phyloP scores from a whole-genome alignment of 2,329 filamentous ascomycete genomes.

The Fusarium neocosmosporiellum region DNA sequence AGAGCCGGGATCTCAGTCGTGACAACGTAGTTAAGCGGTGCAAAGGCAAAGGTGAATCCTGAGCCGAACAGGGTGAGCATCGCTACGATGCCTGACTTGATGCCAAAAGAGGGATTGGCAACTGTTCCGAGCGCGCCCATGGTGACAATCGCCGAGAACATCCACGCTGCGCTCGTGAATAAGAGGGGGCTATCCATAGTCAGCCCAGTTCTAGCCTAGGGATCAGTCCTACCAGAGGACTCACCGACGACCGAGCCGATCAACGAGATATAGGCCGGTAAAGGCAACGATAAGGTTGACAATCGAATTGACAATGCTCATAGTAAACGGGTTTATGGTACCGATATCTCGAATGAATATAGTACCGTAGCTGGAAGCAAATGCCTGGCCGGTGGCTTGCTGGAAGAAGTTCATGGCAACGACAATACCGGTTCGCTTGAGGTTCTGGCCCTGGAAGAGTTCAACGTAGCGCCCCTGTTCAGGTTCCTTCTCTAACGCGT shows the following conservation, averaged over 20 bases:
- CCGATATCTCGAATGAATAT: background rate
- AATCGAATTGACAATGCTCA: background rate
- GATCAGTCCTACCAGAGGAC: background rate
- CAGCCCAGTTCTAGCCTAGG: background rate
- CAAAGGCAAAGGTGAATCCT: background rate
- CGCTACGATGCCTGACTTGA: background rate
- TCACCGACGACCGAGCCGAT: background rate
- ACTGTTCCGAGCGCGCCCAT: background rate
- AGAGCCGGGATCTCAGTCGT: background rate
- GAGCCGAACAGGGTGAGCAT: background rate
- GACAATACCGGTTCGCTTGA: background rate
- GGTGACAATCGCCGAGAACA: background rate
- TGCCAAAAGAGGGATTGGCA: background rate
- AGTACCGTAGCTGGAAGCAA: background rate
- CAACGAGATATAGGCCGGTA: background rate
- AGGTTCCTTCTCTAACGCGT: background rate
- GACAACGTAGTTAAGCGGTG: background rate
- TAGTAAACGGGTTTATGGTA: background rate
- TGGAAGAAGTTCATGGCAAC: background rate
- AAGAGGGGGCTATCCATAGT: background rate
- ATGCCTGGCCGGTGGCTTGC: background rate
- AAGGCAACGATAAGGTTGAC: background rate
- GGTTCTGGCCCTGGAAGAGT: background rate
- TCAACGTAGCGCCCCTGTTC: background rate
- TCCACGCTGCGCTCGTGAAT: background rate